phyloP scores from a whole-genome alignment of 768 basidiomycete species.

The Tricholoma sp. region DNA sequence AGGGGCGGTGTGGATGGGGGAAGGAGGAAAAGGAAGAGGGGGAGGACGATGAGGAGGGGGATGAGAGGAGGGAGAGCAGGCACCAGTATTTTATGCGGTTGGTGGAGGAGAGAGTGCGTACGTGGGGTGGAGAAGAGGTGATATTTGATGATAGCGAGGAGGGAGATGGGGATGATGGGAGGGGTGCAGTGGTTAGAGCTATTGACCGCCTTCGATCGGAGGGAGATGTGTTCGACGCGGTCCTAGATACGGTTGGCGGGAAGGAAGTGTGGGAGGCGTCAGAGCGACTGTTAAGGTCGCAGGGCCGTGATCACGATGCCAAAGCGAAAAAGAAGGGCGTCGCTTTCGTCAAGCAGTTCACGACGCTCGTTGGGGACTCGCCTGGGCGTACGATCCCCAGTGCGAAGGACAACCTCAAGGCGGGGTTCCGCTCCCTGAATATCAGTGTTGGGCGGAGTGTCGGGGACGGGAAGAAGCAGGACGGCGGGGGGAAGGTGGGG shows the following conservation, averaged over 20 bases:
- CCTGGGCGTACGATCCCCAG: conserved; percentile 62
- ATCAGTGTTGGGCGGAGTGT: conserved; percentile 17
- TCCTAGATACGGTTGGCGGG: conserved; percentile 83
- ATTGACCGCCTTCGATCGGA: conserved; percentile 47
- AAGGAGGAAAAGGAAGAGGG: background rate
- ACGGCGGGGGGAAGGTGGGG: conserved; percentile 43
- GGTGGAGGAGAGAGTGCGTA: conserved; percentile 50
- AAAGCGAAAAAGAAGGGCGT: conserved; percentile 21
- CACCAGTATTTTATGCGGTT: conserved; percentile 38
- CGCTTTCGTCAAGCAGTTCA: conserved; percentile 51
- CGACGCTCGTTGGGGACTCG: conserved; percentile 73
- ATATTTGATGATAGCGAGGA: conserved; percentile 57
- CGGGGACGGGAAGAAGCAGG: conserved; percentile 19
- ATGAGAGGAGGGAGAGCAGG: conserved; percentile 28
- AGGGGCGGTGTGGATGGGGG: background rate
- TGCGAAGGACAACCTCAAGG: conserved; percentile 67
- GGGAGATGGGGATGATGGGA: conserved; percentile 31
- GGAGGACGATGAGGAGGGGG: background rate
- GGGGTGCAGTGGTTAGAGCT: conserved; percentile 45
- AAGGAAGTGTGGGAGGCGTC: conserved; percentile 74
- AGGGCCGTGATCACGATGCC: conserved; percentile 3
- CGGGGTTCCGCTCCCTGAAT: conserved; percentile 61
- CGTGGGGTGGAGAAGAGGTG: conserved; percentile 76
- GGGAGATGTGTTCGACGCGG: conserved; percentile 66
- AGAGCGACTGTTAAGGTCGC: conserved; percentile 49